Conservation (phyloP, 495 filamentous ascomycete genomes). For the Tuber melanosporum region DNA sequence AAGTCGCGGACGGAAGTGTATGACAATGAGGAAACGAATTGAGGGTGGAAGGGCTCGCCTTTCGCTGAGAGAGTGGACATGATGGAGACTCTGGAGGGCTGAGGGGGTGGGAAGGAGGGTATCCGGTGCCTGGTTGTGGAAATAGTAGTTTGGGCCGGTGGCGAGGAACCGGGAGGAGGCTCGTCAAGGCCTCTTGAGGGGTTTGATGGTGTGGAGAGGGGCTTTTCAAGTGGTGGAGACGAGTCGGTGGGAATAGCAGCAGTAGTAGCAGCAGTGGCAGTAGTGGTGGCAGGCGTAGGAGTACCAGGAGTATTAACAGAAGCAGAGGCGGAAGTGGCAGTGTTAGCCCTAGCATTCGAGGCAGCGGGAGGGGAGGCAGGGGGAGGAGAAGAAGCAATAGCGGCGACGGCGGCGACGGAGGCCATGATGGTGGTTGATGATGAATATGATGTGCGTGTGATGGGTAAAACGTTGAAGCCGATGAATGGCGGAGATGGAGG, state of each 20-base stretch:
- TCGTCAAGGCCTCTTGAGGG: constrained; percentile 40
- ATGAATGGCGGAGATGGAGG: constrained; percentile 12
- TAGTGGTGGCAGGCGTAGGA: constrained; percentile 9
- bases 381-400: constrained; percentile 7
- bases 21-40: constrained; percentile 76
- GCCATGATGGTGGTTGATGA: constrained; percentile 29
- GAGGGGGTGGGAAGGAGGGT: constrained; percentile 54
- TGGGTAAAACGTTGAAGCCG: constrained; percentile 11
- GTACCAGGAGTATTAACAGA: constrained; percentile 3
- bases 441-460: neutral
- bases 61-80: constrained; percentile 62
- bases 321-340: constrained; percentile 13
- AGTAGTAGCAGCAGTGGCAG: constrained; percentile 22
- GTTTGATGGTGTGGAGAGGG: constrained; percentile 38
- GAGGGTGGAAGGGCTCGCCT: constrained; percentile 69
- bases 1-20: constrained; percentile 93
- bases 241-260: constrained; percentile 22
- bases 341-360: constrained; percentile 25
- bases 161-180: constrained; percentile 47
- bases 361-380: constrained; percentile 8
- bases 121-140: constrained; percentile 53
- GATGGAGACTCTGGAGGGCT: constrained; percentile 57
- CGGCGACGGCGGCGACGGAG: constrained; percentile 31
- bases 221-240: constrained; percentile 34
- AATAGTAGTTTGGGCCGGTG: constrained; percentile 48